A percentile compares a stretch with the other conserved stretches of the same genome.
phyloP scores from a whole-genome alignment of 495 filamentous ascomycete species.

The Penicillium cataractarum region DNA sequence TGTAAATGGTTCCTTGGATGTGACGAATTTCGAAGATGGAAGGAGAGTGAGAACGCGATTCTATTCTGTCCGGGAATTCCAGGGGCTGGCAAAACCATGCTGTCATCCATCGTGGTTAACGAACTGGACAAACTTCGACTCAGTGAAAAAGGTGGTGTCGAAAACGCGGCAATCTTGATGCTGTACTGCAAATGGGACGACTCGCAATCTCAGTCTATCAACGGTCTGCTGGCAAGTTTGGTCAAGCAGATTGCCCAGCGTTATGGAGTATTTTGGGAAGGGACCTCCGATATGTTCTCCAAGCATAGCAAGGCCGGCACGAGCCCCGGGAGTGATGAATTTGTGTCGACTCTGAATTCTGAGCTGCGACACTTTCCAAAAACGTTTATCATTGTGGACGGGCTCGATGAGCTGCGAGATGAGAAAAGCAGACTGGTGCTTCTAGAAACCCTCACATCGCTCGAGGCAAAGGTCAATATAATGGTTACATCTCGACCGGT shows the following conservation, averaged over 20 bases:
- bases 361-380: slow-evolving; percentile 5
- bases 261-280: slow-evolving; percentile 4
- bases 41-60: slow-evolving; percentile 8
- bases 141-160: slow-evolving; percentile 7
- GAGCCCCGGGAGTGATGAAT: slow-evolving; percentile 1
- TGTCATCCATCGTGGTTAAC: slow-evolving; percentile 11
- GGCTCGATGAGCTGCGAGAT: slow-evolving; percentile 13
- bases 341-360: neutral
- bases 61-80: slow-evolving; percentile 11
- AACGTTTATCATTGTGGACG: slow-evolving; percentile 16
- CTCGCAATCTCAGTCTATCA: slow-evolving; percentile 9
- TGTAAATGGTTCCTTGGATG: slow-evolving; percentile 13
- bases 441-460: slow-evolving; percentile 3
- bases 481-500: slow-evolving; percentile 9
- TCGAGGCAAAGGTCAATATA: neutral
- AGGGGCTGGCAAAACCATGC: slow-evolving; percentile 3
- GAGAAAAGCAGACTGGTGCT: slow-evolving; percentile 8
- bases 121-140: slow-evolving; percentile 12
- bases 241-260: slow-evolving; percentile 9
- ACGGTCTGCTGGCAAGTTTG: slow-evolving; percentile 7
- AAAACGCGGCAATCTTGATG: slow-evolving; percentile 7
- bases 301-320: slow-evolving; percentile 9
- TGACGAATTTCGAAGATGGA: slow-evolving; percentile 2
- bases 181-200: slow-evolving; percentile 12
- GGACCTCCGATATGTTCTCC: slow-evolving; percentile 3